These are phyloP conservation scores for Candolleomyces aberdarensis DNA, from an alignment of 768 basidiomycete genomes.

Conservation along the genomic window DNA sequence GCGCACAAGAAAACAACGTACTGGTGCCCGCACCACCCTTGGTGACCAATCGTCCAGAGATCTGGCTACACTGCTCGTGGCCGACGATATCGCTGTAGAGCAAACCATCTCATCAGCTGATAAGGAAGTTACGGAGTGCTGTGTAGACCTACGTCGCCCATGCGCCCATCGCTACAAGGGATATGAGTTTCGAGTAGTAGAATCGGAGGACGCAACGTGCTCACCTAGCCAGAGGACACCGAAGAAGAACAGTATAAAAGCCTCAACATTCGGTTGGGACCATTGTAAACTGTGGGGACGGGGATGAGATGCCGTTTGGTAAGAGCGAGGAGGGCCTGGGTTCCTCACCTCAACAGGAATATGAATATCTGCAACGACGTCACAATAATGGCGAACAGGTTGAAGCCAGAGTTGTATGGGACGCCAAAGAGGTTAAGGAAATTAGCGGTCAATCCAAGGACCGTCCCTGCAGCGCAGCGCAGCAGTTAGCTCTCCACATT, in stretches of 20 bases:
- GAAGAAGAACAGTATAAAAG: conserved; percentile 48
- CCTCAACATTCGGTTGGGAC: conserved; percentile 66
- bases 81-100: conserved; percentile 66
- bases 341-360: conserved; percentile 51
- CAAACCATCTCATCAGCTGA: not conserved
- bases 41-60: conserved; percentile 41
- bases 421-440: conserved; percentile 44
- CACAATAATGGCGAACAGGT: conserved; percentile 63
- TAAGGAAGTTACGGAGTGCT: not conserved
- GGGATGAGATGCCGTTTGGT: no score
- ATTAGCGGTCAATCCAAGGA: conserved; percentile 67
- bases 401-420: conserved; percentile 44
- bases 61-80: conserved; percentile 52
- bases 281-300: conserved; percentile 53
- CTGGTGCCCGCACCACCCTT: conserved; percentile 45
- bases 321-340: no score
- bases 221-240: conserved; percentile 69
- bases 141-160: conserved; percentile 59
- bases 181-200: conserved; percentile 9
- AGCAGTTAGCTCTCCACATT: not conserved
- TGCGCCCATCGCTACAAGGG: conserved; percentile 60
- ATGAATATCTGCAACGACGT: conserved; percentile 63
- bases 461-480: conserved; percentile 33
- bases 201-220: conserved; percentile 20
- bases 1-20: conserved; percentile 28